These are phyloP conservation scores for Syzygium syzygioides DNA, from an alignment of 441 rosid genomes.

Conservation along the genomic window DNA sequence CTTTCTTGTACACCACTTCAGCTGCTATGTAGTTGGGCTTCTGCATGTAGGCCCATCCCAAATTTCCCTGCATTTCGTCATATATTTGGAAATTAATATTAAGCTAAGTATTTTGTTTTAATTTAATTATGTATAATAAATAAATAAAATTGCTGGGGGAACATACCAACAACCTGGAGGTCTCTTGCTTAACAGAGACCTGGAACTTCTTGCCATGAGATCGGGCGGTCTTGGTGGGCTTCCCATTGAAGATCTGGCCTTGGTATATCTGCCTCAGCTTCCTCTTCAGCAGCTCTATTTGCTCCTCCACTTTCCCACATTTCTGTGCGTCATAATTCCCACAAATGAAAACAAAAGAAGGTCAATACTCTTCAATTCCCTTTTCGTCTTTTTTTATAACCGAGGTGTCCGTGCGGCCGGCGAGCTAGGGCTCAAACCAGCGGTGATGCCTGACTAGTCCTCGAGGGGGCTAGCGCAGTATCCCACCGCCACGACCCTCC, in stretches of 20 bases:
- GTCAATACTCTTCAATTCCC: neutral
- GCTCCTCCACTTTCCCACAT: slow-evolving; percentile 78
- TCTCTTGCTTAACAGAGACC: slow-evolving; percentile 83
- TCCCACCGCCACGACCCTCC: too few relatives aligned
- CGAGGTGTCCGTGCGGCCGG: too few relatives aligned
- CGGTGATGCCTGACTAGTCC: too few relatives aligned
- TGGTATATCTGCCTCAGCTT: slow-evolving; percentile 66
- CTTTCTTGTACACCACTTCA: slow-evolving; percentile 74
- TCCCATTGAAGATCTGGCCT: slow-evolving; percentile 81
- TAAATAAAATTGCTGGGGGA: neutral
- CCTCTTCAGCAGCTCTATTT: slow-evolving; percentile 63
- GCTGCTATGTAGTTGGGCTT: slow-evolving; percentile 70
- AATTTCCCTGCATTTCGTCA: slow-evolving; percentile 49
- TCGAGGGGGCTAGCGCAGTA: too few relatives aligned
- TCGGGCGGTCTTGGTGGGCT: slow-evolving; percentile 80
- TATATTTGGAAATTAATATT: too few relatives aligned
- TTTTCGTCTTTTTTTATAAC: too few relatives aligned
- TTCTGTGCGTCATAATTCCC: slow-evolving; percentile 28
- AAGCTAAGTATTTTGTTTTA: neutral
- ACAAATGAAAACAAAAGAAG: neutral
- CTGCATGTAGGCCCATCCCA: slow-evolving; percentile 98
- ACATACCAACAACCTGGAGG: slow-evolving; percentile 67
- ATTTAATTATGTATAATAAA: neutral
- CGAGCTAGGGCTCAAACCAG: too few relatives aligned
- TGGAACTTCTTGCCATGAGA: slow-evolving; percentile 93